Conservation (phyloP, 1,139 yeast species). For the Nadsonia starkeyi-henricii region DNA sequence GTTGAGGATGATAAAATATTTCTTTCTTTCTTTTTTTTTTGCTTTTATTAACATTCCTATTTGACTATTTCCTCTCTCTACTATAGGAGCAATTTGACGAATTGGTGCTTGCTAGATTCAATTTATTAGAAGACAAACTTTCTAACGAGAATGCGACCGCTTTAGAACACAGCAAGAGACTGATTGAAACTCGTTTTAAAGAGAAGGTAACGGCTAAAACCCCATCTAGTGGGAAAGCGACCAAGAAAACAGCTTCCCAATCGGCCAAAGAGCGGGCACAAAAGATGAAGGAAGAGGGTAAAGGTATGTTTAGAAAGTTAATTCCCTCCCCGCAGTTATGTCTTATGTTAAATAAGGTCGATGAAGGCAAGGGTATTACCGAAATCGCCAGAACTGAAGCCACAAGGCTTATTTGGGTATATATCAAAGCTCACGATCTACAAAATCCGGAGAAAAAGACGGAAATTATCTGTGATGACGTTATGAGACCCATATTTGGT, state of each 20-base stretch:
- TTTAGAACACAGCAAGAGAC: not conserved
- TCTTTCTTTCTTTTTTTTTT: too few relatives aligned
- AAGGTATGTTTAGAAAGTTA: not conserved
- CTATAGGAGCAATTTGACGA: not conserved
- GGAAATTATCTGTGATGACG: constrained; percentile 47
- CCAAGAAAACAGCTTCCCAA: not conserved
- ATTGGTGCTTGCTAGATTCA: not conserved
- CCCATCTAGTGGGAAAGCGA: too few relatives aligned
- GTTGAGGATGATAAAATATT: too few relatives aligned
- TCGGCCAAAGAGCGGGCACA: not conserved
- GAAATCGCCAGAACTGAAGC: constrained; percentile 45
- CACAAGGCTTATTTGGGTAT: constrained; percentile 53
- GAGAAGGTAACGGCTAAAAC: not conserved
- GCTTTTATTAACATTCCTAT: not conserved
- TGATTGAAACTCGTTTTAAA: not conserved
- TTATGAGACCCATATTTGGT: constrained; percentile 38
- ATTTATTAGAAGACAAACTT: not conserved
- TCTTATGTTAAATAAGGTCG: constrained; percentile 33
- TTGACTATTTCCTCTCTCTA: too few relatives aligned
- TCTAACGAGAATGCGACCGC: not conserved
- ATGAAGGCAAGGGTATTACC: constrained; percentile 26
- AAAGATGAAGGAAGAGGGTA: not conserved
- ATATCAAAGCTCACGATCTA: constrained; percentile 43
- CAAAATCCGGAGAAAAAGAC: constrained; percentile 53
- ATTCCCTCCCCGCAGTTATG: constrained; percentile 1